A percentile compares a stretch with the other conserved stretches of the same genome.
phyloP scores from a whole-genome alignment of 2,329 filamentous ascomycete species.

The Sporothrix sp. region DNA sequence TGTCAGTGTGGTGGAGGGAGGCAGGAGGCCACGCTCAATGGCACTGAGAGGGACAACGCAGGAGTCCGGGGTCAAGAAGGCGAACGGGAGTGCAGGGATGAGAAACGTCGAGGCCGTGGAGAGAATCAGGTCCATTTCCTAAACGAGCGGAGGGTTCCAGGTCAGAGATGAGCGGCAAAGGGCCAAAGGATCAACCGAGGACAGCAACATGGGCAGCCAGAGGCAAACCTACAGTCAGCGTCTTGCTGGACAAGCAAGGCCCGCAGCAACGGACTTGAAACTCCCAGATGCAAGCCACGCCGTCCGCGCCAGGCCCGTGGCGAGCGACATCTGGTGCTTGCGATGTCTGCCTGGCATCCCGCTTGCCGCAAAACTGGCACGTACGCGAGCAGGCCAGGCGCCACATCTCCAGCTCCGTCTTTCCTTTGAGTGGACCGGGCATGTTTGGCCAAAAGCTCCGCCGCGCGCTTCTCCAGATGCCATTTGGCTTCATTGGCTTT shows the following conservation, averaged over 20 bases:
- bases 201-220: no score
- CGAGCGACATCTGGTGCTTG: slow-evolving; percentile 39
- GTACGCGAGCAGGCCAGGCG: slow-evolving; percentile 49
- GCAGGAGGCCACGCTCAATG: slow-evolving; percentile 41
- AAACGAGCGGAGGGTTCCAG: slow-evolving; percentile 18
- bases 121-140: slow-evolving; percentile 63
- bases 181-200: no score
- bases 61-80: slow-evolving; percentile 52
- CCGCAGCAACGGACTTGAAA: slow-evolving; percentile 60
- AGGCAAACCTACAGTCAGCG: slow-evolving; percentile 51
- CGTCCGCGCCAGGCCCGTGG: slow-evolving; percentile 50
- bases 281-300: slow-evolving; percentile 58
- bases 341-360: slow-evolving; percentile 18
- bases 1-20: slow-evolving; percentile 41
- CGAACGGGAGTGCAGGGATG: slow-evolving; percentile 58
- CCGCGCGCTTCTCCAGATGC: slow-evolving; percentile 62
- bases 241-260: slow-evolving; percentile 49
- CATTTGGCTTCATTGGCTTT: slow-evolving; percentile 43
- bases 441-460: slow-evolving; percentile 55
- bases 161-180: not conserved
- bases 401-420: slow-evolving; percentile 69
- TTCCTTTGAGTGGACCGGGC: slow-evolving; percentile 55
- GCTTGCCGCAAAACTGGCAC: slow-evolving; percentile 60
- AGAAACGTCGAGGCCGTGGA: slow-evolving; percentile 49
- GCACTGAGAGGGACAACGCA: slow-evolving; percentile 49